Base-by-base conservation (phyloP, 176 grass and related monocot species). In the Eleusine indica region DNA sequence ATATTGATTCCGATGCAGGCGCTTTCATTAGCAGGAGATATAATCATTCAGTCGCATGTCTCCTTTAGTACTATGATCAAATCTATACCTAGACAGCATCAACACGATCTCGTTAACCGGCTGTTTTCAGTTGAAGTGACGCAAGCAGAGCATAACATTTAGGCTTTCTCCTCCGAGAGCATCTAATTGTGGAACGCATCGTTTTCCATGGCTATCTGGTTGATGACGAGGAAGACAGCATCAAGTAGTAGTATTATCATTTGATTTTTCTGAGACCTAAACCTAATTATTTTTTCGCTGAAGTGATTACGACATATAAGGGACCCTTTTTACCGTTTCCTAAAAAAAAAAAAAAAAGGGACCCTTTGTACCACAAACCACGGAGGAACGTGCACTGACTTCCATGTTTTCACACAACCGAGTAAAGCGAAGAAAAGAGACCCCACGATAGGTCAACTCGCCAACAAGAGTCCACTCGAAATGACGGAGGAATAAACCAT, bases 401-500 rank as follows among this genome's bases (percentile, higher is more conserved):
- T 61, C 25, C 28, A 62, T 2, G 54, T 30, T 68, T 13, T 16
- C 52, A 75, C 13, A n/a, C 38, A 5, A 74, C 8, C 15, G 3
- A 29, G 70, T 17, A 47, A 4, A 29, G 66, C 9, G 0, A n/a
- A 70, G 40, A 17, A 25, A 28, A 70, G 39, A 32, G 56, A 39
- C 4, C 21, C 21, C 29, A 28, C 3, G 9, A 42, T 29, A 19
- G 39, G 62, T 40, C 39, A 83, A 66, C 60, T 16, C 43, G 7
- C 53, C 35, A 65, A 13, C 28, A 73, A 15, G 19, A 84, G 29
- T 42, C 48, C 30, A 64, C 30, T 65, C 2, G 81, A 74, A 84
- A 51, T 25, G 81, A 79, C 40, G 38, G 49, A 74, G 68, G 68
- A 79, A 88, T 84, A 79, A 74, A 84, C 40, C 70, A 15, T 66